phyloP scores from a whole-genome alignment of 306 rosid species.

The Sicyos edulis region DNA sequence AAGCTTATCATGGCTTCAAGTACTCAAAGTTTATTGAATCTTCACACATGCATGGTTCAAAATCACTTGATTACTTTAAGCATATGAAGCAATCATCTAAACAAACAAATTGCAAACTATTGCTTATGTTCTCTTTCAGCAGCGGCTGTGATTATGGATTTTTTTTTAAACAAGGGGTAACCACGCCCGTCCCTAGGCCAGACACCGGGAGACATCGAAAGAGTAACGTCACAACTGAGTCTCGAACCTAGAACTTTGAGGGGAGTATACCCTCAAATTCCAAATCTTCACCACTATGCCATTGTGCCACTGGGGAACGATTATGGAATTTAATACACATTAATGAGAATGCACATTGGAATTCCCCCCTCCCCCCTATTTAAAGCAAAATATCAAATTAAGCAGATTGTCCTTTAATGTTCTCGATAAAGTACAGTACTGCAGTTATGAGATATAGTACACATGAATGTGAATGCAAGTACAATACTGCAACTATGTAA shows the following conservation, averaged over 20 bases:
- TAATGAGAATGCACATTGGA: neutral
- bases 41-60: neutral
- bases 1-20: neutral
- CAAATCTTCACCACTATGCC: too few relatives aligned
- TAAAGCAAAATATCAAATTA: neutral
- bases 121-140: neutral
- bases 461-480: slow-evolving; percentile 4
- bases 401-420: neutral
- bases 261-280: too few relatives aligned
- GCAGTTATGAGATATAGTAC: neutral
- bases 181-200: too few relatives aligned
- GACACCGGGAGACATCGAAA: too few relatives aligned
- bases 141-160: too few relatives aligned
- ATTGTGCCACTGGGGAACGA: too few relatives aligned
- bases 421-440: neutral
- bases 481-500: neutral
- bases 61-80: neutral
- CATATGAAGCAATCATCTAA: neutral
- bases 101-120: neutral
- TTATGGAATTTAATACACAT: neutral
- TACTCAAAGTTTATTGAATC: neutral
- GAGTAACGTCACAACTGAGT: too few relatives aligned
- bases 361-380: neutral
- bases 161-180: too few relatives aligned
- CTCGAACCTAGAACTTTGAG: too few relatives aligned